Evolutionary conservation across 2,329 filamentous ascomycete genomes (phyloP).

Genomic region (Fusarium coicis): DNA sequence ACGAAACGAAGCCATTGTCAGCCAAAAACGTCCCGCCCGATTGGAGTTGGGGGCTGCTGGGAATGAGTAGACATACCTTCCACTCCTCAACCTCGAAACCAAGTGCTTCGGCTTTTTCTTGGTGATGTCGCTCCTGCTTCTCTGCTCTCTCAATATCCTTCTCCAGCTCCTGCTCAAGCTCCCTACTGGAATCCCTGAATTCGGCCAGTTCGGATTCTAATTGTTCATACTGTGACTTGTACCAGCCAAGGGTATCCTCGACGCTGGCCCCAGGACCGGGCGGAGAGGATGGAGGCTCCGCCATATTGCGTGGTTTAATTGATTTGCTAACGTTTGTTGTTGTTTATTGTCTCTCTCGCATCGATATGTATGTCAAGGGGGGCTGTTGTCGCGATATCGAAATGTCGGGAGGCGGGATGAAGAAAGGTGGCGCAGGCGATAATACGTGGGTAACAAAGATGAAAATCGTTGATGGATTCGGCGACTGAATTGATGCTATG

Average conservation of each 20-base stretch:
- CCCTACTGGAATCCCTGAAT: constrained; percentile 92
- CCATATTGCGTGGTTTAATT: constrained; percentile 54
- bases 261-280: constrained; percentile 64
- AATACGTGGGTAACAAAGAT: constrained; percentile 7
- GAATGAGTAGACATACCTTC: constrained; percentile 74
- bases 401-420: constrained; percentile 5
- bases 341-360: constrained; percentile 29
- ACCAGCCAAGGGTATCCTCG: constrained; percentile 88
- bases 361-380: constrained; percentile 19
- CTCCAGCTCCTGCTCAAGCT: constrained; percentile 93
- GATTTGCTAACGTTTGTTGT: constrained; percentile 14
- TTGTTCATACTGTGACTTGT: constrained; percentile 95
- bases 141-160: constrained; percentile 96
- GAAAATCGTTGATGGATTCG: constrained; percentile 9
- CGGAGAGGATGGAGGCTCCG: constrained; percentile 71
- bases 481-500: constrained; percentile 10
- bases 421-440: constrained; percentile 19
- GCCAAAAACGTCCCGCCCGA: constrained; percentile 1
- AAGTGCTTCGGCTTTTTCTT: constrained; percentile 86
- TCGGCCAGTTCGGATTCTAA: constrained; percentile 91
- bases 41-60: not conserved
- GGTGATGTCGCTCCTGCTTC: constrained; percentile 86
- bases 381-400: constrained; percentile 13
- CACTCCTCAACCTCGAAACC: constrained; percentile 96
- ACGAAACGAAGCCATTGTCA: constrained; percentile 26